A percentile compares a stretch with the other conserved stretches of the same genome.
Evolutionary conservation across 1,284 basidiomycete genomes (phyloP).

Genomic region (Malassezia yamatoensis): DNA sequence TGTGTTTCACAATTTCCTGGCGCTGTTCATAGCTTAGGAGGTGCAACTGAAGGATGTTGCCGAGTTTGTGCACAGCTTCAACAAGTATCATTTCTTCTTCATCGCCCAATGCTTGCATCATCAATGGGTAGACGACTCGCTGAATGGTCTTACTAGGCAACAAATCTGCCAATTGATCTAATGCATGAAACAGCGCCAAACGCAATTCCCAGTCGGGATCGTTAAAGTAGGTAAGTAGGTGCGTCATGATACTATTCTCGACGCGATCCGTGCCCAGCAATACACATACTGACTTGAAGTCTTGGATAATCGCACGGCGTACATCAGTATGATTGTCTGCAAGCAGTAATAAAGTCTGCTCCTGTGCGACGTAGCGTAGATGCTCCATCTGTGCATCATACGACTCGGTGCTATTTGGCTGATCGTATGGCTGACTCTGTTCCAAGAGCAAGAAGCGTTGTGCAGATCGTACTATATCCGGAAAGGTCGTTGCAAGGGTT

Average conservation of each 20-base stretch:
- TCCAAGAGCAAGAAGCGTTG: conserved; percentile 80
- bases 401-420: conserved; percentile 59
- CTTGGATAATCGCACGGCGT: conserved; percentile 56
- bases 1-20: conserved; percentile 81
- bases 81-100: conserved; percentile 87
- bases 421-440: conserved; percentile 55
- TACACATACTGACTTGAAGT: conserved; percentile 76
- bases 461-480: conserved; percentile 71
- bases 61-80: conserved; percentile 71
- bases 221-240: conserved; percentile 97
- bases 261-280: conserved; percentile 87
- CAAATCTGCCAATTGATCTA: conserved; percentile 69
- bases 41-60: conserved; percentile 72
- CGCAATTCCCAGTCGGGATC: conserved; percentile 82
- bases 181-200: conserved; percentile 85
- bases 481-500: conserved; percentile 76
- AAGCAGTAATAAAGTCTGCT: conserved; percentile 66
- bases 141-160: conserved; percentile 49
- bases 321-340: conserved; percentile 54
- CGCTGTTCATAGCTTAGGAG: conserved; percentile 82
- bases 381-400: conserved; percentile 57
- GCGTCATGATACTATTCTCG: conserved; percentile 85
- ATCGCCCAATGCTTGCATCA: conserved; percentile 75
- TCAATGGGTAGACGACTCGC: conserved; percentile 77
- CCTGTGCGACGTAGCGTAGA: conserved; percentile 73